Evolutionary conservation across 2,329 filamentous ascomycete genomes (phyloP), one percentile per base, ranked within the genome.

Genomic region (Remersonia thermophila): DNA sequence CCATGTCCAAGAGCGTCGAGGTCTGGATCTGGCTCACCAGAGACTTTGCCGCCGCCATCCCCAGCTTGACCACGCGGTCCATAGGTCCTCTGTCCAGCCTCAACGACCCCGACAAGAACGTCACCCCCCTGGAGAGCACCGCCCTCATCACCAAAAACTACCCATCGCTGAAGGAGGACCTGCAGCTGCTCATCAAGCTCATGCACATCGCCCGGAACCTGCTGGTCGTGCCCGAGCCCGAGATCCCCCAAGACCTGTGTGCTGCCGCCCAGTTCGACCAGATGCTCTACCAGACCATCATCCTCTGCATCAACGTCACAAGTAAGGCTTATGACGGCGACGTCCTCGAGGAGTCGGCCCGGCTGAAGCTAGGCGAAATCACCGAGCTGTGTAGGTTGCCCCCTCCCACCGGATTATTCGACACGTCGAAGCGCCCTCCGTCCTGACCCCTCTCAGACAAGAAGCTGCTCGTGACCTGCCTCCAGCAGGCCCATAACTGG

Each of bases 401-500:
- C n/a, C n/a, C n/a, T n/a, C n/a, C n/a, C n/a, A n/a, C n/a, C n/a
- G n/a, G n/a, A n/a, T n/a, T n/a, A n/a, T n/a, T n/a, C 5, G 27
- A 28, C 11, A 29, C 12, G 18, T 18, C 30, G n/a, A n/a, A n/a
- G n/a, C n/a, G n/a, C n/a, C 10, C n/a, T 15, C 15, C 1, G 15
- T 10, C 7, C 25, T 29, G 5, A 15, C 12, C 13, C 10, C 1
- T 3, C 27, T 2, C 36, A 78, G 73, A 75, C 53, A 80, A 80
- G 46, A 79, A 78, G 48, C 58, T 80, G 1, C 60, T 80, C 2
- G 74, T 80, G 2, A 79, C 75, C 0, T 73, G 71, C 2, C 56
- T 80, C 10, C 76, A 80, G 48, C 74, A 80, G 51, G 71, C 73
- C 2, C 75, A 80, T 46, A 80, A 80, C 52, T 79, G 76, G 73